phyloP scores from a whole-genome alignment of 2,329 filamentous ascomycete genomes.

The Lojkania enalia region DNA sequence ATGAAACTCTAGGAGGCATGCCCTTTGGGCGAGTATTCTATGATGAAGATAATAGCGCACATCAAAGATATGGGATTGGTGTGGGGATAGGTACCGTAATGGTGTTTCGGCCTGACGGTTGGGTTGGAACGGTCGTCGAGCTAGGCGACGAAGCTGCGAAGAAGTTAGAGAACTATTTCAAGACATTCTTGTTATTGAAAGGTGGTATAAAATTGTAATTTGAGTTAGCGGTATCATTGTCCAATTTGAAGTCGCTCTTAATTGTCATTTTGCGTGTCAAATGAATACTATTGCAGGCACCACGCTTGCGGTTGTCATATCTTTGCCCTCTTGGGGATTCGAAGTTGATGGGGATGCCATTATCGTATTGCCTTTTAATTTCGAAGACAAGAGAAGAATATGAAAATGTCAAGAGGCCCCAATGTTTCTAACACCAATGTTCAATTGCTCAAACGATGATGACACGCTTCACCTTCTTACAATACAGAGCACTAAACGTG shows the following conservation, averaged over 20 bases:
- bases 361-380: neutral
- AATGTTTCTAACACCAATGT: too few species aligned
- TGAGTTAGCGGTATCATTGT: neutral
- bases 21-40: constrained; percentile 44
- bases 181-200: constrained; percentile 19
- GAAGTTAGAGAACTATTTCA: constrained; percentile 27
- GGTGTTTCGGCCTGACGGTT: constrained; percentile 41
- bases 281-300: neutral
- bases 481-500: too few species aligned
- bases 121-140: constrained; percentile 28
- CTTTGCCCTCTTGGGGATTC: too few species aligned
- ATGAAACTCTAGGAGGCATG: constrained; percentile 33
- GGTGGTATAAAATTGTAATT: constrained; percentile 3
- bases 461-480: too few species aligned
- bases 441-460: too few species aligned
- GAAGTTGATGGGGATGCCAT: too few species aligned
- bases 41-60: constrained; percentile 36
- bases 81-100: constrained; percentile 27
- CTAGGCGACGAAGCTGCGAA: constrained; percentile 16
- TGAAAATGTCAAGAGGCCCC: too few species aligned
- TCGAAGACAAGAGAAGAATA: too few species aligned
- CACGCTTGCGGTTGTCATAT: too few species aligned
- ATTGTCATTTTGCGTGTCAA: neutral
- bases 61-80: constrained; percentile 36
- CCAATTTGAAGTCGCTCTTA: neutral